A percentile compares a stretch with the other conserved stretches of the same genome.
These are phyloP conservation scores for Letharia columbiana DNA, from an alignment of 495 filamentous ascomycete species.

Conservation along the genomic window DNA sequence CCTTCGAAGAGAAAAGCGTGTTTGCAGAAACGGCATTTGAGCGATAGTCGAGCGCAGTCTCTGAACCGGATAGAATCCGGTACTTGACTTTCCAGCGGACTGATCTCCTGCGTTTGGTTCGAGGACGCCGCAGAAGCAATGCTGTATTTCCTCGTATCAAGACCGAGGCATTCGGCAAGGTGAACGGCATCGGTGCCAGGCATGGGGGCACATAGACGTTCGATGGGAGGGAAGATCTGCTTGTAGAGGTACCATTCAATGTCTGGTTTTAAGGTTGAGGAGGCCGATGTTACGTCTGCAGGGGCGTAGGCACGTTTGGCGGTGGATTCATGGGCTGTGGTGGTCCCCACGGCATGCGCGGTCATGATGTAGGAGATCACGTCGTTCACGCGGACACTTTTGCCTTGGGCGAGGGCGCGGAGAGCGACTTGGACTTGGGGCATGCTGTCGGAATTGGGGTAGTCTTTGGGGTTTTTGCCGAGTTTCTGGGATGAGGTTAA, in stretches of 20 bases:
- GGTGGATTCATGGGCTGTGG: conserved; percentile 48
- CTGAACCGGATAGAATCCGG: conserved; percentile 77
- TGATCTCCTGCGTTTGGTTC: conserved; percentile 53
- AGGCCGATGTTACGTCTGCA: conserved; percentile 72
- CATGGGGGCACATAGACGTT: conserved; percentile 94
- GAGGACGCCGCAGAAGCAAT: conserved; percentile 48
- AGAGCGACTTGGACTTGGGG: conserved; percentile 96
- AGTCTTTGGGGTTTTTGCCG: conserved; percentile 85
- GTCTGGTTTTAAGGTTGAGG: conserved; percentile 69
- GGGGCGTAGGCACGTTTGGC: conserved; percentile 82
- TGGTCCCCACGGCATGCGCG: conserved; percentile 57
- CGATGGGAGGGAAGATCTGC: conserved; percentile 96
- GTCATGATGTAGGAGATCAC: conserved; percentile 95
- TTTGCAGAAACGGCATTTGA: conserved; percentile 78
- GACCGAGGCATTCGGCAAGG: conserved; percentile 85
- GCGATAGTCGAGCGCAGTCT: conserved; percentile 59
- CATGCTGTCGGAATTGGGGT: conserved; percentile 88
- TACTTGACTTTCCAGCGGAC: conserved; percentile 86
- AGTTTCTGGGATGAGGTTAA: conserved; percentile 51
- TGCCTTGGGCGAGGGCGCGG: conserved; percentile 77
- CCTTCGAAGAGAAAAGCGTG: conserved; percentile 65
- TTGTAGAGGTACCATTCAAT: conserved; percentile 96
- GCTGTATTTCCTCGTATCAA: conserved; percentile 81
- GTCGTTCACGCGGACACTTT: conserved; percentile 79
- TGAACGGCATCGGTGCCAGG: conserved; percentile 79